phyloP scores from a whole-genome alignment of 163 green algal genomes.

The Prototheca cutis region DNA sequence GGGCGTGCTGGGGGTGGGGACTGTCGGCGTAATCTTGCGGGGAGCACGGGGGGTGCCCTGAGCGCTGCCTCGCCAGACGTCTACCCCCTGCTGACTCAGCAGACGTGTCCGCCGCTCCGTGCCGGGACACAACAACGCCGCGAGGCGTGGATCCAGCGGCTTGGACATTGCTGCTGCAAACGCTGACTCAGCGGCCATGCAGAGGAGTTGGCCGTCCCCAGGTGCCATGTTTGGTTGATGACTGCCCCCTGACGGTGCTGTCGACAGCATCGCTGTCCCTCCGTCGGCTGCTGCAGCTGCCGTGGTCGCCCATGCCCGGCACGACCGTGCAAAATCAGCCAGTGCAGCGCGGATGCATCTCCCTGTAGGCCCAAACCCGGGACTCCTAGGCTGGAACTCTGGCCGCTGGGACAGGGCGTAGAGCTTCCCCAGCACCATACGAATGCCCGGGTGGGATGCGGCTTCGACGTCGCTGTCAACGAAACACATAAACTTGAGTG shows the following conservation, averaged over 20 bases:
- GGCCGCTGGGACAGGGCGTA: slow-evolving; percentile 3
- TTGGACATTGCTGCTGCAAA: background rate
- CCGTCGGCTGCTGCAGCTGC: no score
- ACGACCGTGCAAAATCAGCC: slow-evolving; percentile 20
- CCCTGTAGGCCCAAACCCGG: slow-evolving; percentile 11
- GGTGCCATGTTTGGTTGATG: no score
- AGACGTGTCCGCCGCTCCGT: background rate
- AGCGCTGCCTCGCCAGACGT: no score
- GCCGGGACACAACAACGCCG: background rate
- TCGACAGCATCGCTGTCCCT: no score
- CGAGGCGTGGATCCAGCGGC: background rate
- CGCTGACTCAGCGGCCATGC: no score
- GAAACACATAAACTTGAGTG: no score
- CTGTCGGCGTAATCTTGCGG: background rate
- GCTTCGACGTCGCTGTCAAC: slow-evolving; percentile 12
- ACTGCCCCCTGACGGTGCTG: no score
- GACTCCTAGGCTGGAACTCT: slow-evolving; percentile 9
- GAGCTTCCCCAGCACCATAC: slow-evolving; percentile 6
- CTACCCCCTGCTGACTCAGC: background rate
- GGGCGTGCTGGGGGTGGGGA: background rate
- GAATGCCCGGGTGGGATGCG: background rate
- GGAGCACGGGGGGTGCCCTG: background rate
- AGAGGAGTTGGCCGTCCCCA: no score
- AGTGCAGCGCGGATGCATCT: slow-evolving; percentile 27
- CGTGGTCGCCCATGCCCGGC: background rate